Evolutionary conservation across 1,284 basidiomycete genomes (phyloP), one percentile per base, ranked within the genome.

Genomic region (Puccinia coronata): DNA sequence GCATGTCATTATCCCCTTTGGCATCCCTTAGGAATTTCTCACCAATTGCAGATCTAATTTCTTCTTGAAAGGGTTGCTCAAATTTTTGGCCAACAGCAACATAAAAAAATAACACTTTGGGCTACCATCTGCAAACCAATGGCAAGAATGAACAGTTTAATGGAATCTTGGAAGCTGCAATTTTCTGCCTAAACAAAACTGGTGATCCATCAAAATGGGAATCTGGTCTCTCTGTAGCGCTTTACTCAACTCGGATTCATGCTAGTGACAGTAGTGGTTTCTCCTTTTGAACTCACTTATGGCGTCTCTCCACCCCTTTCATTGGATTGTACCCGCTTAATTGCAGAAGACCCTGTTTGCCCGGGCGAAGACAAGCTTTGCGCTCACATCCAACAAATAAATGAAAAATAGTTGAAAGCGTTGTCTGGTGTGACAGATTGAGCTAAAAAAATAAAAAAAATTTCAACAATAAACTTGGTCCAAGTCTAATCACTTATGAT

Each of bases 51-150:
- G 63, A 20, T 43, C 53, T 16, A 61, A 59, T n/a, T 61, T 39
- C 28, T 18, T 59, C n/a, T 61, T 23, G 4, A n/a, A 14, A 14
- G 47, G 55, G 14, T 25, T 71, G 41, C 18, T 9, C 1, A n/a
- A n/a, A 18, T 71, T 67, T 31, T 71, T 59, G 55, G 25, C 5
- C n/a, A 16, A 23, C 6, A 25, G n/a, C 5, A n/a, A 51, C 5
- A 65, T 67, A 36, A 9, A 34, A 47, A 34, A 16, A 23, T 2
- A 53, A 31, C 8, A 73, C 71, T 16, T 73, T 65, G 9, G 82
- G 80, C 23, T 82, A 81, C 39, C 82, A 82, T 43, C 82, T 81
- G 2, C 25, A 70, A 0, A 77, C 82, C 0, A 82, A 82, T 23
- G 82, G 82, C 0, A 69, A 82, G 28, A 72, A 70, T 16, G 81